Percentiles rank a stretch among this genome's conserved stretches.
These are phyloP conservation scores for Trypanosoma congolense DNA, from an alignment of 208 protist species.

Conservation along the genomic window DNA sequence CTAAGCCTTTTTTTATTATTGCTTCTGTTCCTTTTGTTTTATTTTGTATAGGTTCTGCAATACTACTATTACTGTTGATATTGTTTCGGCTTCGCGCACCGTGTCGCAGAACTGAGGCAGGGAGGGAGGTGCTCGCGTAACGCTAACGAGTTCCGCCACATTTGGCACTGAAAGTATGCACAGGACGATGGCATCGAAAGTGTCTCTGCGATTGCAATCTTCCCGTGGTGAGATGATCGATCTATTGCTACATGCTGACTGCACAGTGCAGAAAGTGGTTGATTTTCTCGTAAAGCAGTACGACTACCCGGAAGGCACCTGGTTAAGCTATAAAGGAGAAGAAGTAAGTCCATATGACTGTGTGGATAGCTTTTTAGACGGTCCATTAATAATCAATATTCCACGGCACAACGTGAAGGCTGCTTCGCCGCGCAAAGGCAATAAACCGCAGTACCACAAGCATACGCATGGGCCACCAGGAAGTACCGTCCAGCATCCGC, in stretches of 20 bases:
- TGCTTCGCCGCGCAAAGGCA: background rate
- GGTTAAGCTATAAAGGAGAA: conserved; percentile 32
- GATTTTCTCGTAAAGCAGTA: conserved; percentile 66
- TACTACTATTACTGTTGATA: too few species aligned
- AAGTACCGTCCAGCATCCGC: too few species aligned
- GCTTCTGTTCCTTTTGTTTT: too few species aligned
- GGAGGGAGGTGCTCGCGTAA: too few species aligned
- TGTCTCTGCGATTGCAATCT: conserved; percentile 43
- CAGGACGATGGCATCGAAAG: too few species aligned
- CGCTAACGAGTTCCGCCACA: too few species aligned
- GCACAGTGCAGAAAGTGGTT: conserved; percentile 54
- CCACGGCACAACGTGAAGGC: conserved; percentile 16
- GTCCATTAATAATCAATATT: conserved; percentile 53
- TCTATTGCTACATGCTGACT: conserved; percentile 36
- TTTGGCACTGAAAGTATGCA: too few species aligned
- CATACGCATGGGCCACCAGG: too few species aligned
- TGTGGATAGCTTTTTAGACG: conserved; percentile 62
- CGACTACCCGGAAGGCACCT: conserved; percentile 45
- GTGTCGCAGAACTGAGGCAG: too few species aligned
- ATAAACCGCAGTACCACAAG: background rate
- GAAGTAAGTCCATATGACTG: conserved; percentile 21
- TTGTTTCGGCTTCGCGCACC: too few species aligned
- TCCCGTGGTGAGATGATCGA: conserved; percentile 70
- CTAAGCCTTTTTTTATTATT: too few species aligned
- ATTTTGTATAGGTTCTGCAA: too few species aligned